These are phyloP conservation scores for Dipodascus geniculatus DNA, from an alignment of 805 yeast genomes.

Conservation along the genomic window DNA sequence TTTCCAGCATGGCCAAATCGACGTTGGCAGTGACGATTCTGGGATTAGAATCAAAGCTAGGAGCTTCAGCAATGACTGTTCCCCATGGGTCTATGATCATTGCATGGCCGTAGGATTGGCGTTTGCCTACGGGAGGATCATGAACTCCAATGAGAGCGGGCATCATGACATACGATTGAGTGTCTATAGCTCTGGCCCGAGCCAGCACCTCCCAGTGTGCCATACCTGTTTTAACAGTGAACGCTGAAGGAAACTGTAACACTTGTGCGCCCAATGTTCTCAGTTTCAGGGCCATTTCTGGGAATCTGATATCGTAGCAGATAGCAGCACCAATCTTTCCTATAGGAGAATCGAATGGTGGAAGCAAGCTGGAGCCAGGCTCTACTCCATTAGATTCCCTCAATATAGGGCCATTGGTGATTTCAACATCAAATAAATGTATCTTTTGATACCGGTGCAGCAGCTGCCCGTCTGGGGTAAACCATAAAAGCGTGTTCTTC, in stretches of 20 bases:
- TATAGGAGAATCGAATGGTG: slow-evolving; percentile 46
- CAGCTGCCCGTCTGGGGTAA: slow-evolving; percentile 52
- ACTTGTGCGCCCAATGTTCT: slow-evolving; percentile 64
- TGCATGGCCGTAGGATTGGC: slow-evolving; percentile 81
- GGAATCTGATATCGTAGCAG: slow-evolving; percentile 82
- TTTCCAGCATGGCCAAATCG: slow-evolving; percentile 37
- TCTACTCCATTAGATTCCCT: slow-evolving; percentile 72
- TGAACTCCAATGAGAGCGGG: slow-evolving; percentile 84
- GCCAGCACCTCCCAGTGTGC: slow-evolving; percentile 84
- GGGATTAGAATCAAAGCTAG: slow-evolving; percentile 33
- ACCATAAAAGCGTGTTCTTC: slow-evolving; percentile 63
- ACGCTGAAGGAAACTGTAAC: slow-evolving; percentile 80
- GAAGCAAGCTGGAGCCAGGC: slow-evolving; percentile 48
- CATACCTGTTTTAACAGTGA: slow-evolving; percentile 82
- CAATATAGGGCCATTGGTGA: slow-evolving; percentile 70
- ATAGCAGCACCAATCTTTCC: slow-evolving; percentile 33
- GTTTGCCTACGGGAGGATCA: slow-evolving; percentile 34
- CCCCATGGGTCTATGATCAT: slow-evolving; percentile 93
- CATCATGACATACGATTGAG: slow-evolving; percentile 77
- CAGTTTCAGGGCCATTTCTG: slow-evolving; percentile 59
- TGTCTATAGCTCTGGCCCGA: slow-evolving; percentile 74
- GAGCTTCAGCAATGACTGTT: slow-evolving; percentile 46
- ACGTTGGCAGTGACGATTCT: slow-evolving; percentile 55
- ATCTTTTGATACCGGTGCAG: slow-evolving; percentile 67
- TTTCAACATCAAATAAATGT: slow-evolving; percentile 82